These are phyloP conservation scores for Colletotrichum musae DNA, from an alignment of 2,329 filamentous ascomycete genomes.

Conservation along the genomic window DNA sequence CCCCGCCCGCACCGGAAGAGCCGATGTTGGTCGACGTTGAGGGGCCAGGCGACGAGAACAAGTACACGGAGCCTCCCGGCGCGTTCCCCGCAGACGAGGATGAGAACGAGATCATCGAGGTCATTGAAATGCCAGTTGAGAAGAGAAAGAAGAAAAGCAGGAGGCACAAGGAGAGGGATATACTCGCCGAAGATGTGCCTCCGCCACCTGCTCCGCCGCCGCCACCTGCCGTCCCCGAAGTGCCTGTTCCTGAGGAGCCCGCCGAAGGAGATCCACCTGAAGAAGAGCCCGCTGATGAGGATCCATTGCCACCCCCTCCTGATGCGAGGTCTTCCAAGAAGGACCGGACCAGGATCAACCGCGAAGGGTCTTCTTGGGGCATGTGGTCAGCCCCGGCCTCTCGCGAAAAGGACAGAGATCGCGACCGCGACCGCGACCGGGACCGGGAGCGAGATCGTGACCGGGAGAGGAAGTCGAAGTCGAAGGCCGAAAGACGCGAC, in stretches of 20 bases:
- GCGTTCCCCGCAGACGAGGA: slow-evolving; percentile 70
- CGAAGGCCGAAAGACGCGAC: slow-evolving; percentile 76
- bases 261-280: background rate
- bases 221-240: slow-evolving; percentile 63
- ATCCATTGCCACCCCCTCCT: slow-evolving; percentile 61
- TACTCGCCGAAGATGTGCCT: slow-evolving; percentile 50
- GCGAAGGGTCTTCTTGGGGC: slow-evolving; percentile 81
- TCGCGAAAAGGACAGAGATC: slow-evolving; percentile 66
- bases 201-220: slow-evolving; percentile 57
- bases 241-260: slow-evolving; percentile 48
- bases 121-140: slow-evolving; percentile 64
- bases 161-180: slow-evolving; percentile 54
- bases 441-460: slow-evolving; percentile 35
- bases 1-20: slow-evolving; percentile 42
- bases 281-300: slow-evolving; percentile 13
- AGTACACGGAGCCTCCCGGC: slow-evolving; percentile 64
- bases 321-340: slow-evolving; percentile 77
- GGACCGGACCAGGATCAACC: slow-evolving; percentile 82
- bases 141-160: slow-evolving; percentile 62
- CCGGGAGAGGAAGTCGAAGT: slow-evolving; percentile 63
- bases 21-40: slow-evolving; percentile 40
- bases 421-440: slow-evolving; percentile 53
- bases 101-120: slow-evolving; percentile 64
- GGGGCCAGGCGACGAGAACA: slow-evolving; percentile 46
- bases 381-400: slow-evolving; percentile 74